Percentiles rank a stretch among this genome's conserved stretches.
phyloP scores from a whole-genome alignment of 2,329 filamentous ascomycete species.

The Sclerotinia subarctica region DNA sequence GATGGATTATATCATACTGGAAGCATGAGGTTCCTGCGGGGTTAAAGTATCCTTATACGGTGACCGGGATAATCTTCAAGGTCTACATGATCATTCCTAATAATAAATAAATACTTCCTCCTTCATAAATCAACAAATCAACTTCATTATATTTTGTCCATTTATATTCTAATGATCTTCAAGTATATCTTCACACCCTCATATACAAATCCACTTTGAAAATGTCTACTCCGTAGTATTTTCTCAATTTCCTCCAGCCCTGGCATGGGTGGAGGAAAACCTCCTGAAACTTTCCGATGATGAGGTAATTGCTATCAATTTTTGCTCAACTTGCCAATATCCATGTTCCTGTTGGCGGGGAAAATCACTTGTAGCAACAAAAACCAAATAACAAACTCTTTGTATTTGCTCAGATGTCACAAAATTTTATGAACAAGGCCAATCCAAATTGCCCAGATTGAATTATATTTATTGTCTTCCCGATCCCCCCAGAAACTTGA shows the following conservation, averaged over 20 bases:
- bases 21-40: neutral
- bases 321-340: neutral
- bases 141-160: neutral
- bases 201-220: neutral
- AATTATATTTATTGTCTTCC: neutral
- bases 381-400: neutral
- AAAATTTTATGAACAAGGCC: neutral
- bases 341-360: conserved; percentile 10
- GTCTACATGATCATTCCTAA: no score
- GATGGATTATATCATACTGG: neutral
- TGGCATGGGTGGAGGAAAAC: conserved; percentile 3
- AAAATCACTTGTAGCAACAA: neutral
- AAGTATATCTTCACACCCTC: neutral
- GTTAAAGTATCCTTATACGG: neutral
- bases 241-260: neutral
- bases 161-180: neutral
- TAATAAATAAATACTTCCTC: no score
- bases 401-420: neutral
- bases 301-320: conserved; percentile 16
- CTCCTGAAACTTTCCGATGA: conserved; percentile 5
- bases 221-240: neutral
- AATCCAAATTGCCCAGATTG: neutral
- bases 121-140: neutral
- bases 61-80: neutral
- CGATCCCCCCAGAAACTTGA: neutral